Evolutionary conservation across 176 grass and related monocot species (phyloP), one percentile per base, ranked within the genome.

Genomic region (Carex kokanica): DNA sequence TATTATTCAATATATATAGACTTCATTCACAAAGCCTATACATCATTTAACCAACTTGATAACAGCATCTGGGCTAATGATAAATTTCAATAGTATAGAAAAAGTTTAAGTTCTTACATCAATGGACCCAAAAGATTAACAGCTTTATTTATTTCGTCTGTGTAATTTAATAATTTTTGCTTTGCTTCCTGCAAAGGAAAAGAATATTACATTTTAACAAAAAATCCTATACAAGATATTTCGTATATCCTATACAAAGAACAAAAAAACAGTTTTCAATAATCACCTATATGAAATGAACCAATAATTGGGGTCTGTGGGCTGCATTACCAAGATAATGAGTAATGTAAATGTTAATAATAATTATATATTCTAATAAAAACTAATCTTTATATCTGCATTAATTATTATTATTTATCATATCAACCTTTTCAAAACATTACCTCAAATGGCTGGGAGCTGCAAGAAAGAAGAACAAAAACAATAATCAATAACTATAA

Each of bases 391-490:
- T 49, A 49, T 49, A 74, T 49, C 0, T 74, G n/a, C 41, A 74
- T 13, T 38, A 38, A 38, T 38, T 73, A 6, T 51, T 9, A 17
- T 1, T 6, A 67, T 67, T 34, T 36, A 0, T 17, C 0, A 17
- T 2, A 67, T 67, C 4, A 38, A 5, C 36, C 5, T 5, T 66
- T 36, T 67, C 14, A 65, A 51, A 80, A 21, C 0, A 20, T 80
- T 38, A 80, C 57, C 57, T 80, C 79, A 41, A 60, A 4, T 57
- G 55, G 54, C 10, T 80, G 15, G 34, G 57, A 80, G 78, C 78
- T 80, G 57, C 52, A 59, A 8, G 36, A 9, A 41, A 16, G 17
- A 47, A 63, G 12, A 47, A 49, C 0, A 20, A 65, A 25, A 17
- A 14, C 0, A 34, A 34, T 3, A 34, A 43, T 81, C 18, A 81